Evolutionary conservation across 2,329 filamentous ascomycete genomes (phyloP), one percentile per base, ranked within the genome.

Genomic region (Periglandula ipomoeae): DNA sequence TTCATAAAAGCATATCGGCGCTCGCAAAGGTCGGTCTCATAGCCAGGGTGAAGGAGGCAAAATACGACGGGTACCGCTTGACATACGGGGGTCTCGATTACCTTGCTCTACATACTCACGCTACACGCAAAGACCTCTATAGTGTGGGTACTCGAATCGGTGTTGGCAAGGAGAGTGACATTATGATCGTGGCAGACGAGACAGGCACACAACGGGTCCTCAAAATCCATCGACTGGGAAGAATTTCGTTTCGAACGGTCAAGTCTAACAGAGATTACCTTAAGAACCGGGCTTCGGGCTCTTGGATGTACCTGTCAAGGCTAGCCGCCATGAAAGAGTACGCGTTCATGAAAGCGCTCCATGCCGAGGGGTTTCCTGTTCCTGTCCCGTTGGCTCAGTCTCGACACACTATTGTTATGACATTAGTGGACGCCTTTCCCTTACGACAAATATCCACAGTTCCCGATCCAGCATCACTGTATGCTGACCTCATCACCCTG

Each of bases 81-180:
- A 95, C 91, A 6, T 98, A 98, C 65, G 93, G 93, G 59, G 93
- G 93, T 2, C 82, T 97, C 43, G 93, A 98, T 71, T 98, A 98
- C 68, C 82, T 98, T n/a, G 89, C 93, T 15, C 77, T 98, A 47
- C 89, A 97, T 69, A 83, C 89, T 0, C 85, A 97, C 65, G 84
- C 90, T 50, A 85, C 87, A 59, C 76, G 82, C 55, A 84, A 85
- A 58, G 79, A 78, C 49, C 79, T 97, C 37, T 97, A 95, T 76
- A 94, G 87, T 57, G 88, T 97, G 4, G 93, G 93, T 47, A 93
- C 86, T 66, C 87, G 94, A 61, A 88, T 98, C 55, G 93, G 94
- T 43, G 90, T 97, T 3, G 93, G 93, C 47, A 98, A 98, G 67
- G 93, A 98, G 70, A 95, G 88, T 58, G 93, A 98, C 63, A 97